Conservation (phyloP, 2,329 filamentous ascomycete species). For the Diatrype stigma region DNA sequence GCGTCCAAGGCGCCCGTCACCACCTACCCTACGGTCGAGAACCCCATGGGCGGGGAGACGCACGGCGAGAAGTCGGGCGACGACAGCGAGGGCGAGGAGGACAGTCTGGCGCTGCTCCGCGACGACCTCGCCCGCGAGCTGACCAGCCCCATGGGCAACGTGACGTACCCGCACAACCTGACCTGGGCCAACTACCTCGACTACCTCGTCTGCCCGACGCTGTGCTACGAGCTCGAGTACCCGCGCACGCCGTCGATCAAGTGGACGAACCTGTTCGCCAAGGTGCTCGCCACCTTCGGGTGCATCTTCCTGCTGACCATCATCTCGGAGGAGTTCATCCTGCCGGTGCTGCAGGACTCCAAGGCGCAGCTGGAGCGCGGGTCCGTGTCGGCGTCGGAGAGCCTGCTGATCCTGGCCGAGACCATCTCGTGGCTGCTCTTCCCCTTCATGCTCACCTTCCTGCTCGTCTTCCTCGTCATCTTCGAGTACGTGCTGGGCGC, state of each 20-base stretch:
- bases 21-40: conserved; percentile 65
- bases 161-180: conserved; percentile 87
- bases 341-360: conserved; percentile 79
- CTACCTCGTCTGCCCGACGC: conserved; percentile 85
- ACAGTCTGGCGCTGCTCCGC: conserved; percentile 64
- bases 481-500: conserved; percentile 96
- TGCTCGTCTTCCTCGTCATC: conserved; percentile 95
- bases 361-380: conserved; percentile 45
- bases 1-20: conserved; percentile 68
- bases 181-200: conserved; percentile 79
- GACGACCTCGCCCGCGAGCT: conserved; percentile 87
- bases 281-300: conserved; percentile 85
- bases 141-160: conserved; percentile 81
- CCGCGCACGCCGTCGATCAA: conserved; percentile 72
- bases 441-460: conserved; percentile 93
- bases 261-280: conserved; percentile 78
- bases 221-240: conserved; percentile 98
- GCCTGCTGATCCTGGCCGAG: conserved; percentile 76
- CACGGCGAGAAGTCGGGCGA: conserved; percentile 22
- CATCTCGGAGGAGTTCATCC: conserved; percentile 90
- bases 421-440: conserved; percentile 89
- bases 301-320: conserved; percentile 94
- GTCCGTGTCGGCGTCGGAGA: conserved; percentile 55
- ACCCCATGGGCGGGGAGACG: conserved; percentile 38
- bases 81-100: conserved; percentile 36